Evolutionary conservation across 169 alveolate species (phyloP).

Genomic region (Cryptosporidium ryanae): DNA sequence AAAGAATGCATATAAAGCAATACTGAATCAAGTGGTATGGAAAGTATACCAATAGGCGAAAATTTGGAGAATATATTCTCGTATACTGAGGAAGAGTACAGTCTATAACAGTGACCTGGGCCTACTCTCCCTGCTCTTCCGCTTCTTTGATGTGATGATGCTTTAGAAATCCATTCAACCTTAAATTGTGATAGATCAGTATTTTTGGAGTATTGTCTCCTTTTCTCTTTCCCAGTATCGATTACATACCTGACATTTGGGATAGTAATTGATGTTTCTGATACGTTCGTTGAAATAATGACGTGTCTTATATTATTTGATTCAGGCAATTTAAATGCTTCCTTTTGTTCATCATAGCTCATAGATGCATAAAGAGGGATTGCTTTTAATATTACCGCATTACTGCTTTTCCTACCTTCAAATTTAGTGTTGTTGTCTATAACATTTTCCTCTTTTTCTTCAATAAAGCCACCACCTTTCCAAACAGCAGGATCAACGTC

Average conservation of each 20-base stretch:
- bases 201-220: slow-evolving; percentile 87
- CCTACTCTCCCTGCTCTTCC: slow-evolving; percentile 99
- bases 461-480: slow-evolving; percentile 72
- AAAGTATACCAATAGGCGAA: slow-evolving; percentile 87
- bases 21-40: slow-evolving; percentile 88
- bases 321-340: slow-evolving; percentile 83
- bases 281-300: slow-evolving; percentile 98
- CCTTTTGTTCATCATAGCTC: slow-evolving; percentile 85
- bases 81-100: slow-evolving; percentile 92
- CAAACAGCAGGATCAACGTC: slow-evolving; percentile 37
- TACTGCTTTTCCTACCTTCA: slow-evolving; percentile 16
- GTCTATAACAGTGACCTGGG: slow-evolving; percentile 97
- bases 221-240: slow-evolving; percentile 96
- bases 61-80: slow-evolving; percentile 83
- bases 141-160: slow-evolving; percentile 95
- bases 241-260: slow-evolving; percentile 97
- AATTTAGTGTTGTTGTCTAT: slow-evolving; percentile 9
- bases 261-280: slow-evolving; percentile 99
- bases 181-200: slow-evolving; percentile 89
- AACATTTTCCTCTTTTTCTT: slow-evolving; percentile 6
- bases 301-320: slow-evolving; percentile 93
- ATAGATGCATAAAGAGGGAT: slow-evolving; percentile 91
- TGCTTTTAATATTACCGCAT: slow-evolving; percentile 78
- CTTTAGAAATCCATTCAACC: slow-evolving; percentile 90
- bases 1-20: slow-evolving; percentile 89